Evolutionary conservation across 768 basidiomycete species (phyloP).

Genomic region (Psilocybe cubensis): DNA sequence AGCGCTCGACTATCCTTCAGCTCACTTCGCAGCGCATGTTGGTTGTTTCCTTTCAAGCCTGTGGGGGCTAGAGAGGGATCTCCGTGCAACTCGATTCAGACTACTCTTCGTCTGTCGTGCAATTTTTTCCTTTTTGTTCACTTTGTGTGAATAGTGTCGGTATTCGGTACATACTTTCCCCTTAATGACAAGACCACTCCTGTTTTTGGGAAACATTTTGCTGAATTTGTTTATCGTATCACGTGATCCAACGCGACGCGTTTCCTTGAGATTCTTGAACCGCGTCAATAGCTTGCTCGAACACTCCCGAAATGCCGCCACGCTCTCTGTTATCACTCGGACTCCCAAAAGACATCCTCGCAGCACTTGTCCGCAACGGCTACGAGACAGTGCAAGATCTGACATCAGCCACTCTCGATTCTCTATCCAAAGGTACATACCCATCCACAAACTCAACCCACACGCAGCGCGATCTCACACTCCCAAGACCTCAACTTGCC

Average conservation of each 20-base stretch:
- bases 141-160: conserved; percentile 14
- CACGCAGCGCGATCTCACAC: no score
- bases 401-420: conserved; percentile 41
- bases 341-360: conserved; percentile 48
- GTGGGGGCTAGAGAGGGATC: conserved; percentile 7
- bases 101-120: conserved; percentile 65
- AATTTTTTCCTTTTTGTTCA: conserved; percentile 28
- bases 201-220: no score
- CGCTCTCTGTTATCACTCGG: conserved; percentile 50
- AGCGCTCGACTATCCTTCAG: conserved; percentile 50
- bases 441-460: background rate
- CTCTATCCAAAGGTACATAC: conserved; percentile 52
- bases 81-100: conserved; percentile 63
- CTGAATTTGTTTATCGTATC: background rate
- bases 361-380: conserved; percentile 52
- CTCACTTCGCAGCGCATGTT: conserved; percentile 66
- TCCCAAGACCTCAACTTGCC: background rate
- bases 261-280: no score
- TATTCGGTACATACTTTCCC: no score
- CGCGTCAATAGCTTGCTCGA: no score
- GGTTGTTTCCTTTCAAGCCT: conserved; percentile 11
- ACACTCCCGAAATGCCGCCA: conserved; percentile 35
- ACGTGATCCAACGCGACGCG: background rate
- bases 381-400: conserved; percentile 64
- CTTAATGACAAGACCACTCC: no score